A percentile compares a stretch with the other conserved stretches of the same genome.
These are phyloP conservation scores for Terfezia boudieri DNA, from an alignment of 495 filamentous ascomycete genomes.

Conservation along the genomic window DNA sequence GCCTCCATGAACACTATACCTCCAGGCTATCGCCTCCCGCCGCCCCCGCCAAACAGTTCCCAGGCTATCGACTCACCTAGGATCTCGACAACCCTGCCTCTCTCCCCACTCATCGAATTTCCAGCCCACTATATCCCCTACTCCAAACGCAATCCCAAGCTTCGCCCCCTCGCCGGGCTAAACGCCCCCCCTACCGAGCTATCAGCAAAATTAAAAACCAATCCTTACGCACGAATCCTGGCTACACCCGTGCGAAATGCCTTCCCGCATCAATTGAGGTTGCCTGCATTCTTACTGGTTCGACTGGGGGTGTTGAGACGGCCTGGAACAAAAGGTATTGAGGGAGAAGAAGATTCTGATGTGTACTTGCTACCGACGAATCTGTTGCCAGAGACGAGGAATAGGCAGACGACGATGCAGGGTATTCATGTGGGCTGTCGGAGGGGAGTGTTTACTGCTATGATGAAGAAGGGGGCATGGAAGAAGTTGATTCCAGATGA, in stretches of 20 bases:
- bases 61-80: too few relatives aligned
- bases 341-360: too few relatives aligned
- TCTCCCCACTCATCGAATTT: background rate
- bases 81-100: background rate
- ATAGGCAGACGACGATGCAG: background rate
- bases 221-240: background rate
- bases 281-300: background rate
- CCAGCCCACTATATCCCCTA: background rate
- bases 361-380: background rate
- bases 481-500: slow-evolving; percentile 6
- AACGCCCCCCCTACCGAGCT: too few relatives aligned
- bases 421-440: background rate
- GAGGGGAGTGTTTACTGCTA: background rate
- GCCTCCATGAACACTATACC: too few relatives aligned
- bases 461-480: background rate
- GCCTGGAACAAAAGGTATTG: too few relatives aligned
- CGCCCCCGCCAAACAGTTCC: too few relatives aligned
- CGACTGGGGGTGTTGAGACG: too few relatives aligned
- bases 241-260: background rate
- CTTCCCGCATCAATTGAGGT: background rate
- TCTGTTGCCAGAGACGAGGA: background rate
- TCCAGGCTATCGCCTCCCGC: too few relatives aligned
- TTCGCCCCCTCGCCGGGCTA: background rate
- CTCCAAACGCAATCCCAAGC: background rate
- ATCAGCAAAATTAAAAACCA: background rate